These are phyloP conservation scores for Oenanthe sinensis DNA, from an alignment of 129 eudicot genomes.

Conservation along the genomic window DNA sequence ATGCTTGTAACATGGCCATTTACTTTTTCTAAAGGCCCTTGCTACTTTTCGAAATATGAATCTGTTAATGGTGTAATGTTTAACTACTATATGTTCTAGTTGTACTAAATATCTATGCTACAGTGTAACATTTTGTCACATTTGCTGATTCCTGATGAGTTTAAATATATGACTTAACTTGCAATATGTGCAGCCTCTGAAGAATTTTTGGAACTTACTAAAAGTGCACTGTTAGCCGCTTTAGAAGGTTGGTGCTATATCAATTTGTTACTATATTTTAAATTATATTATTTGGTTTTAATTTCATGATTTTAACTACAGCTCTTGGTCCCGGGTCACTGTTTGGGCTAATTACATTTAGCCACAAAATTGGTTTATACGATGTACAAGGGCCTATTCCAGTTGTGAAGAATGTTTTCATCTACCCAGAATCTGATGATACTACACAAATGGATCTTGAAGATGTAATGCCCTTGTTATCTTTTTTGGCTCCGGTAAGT, in stretches of 20 bases:
- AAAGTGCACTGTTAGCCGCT: slow-evolving; percentile 96
- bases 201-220: slow-evolving; percentile 89
- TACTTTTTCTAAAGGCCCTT: not conserved
- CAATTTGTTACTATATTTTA: slow-evolving; percentile 11
- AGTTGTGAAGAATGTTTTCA: slow-evolving; percentile 85
- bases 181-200: slow-evolving; percentile 62
- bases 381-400: slow-evolving; percentile 99
- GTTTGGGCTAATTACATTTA: slow-evolving; percentile 92
- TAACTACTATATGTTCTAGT: not conserved
- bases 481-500: slow-evolving; percentile 96
- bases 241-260: slow-evolving; percentile 65
- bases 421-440: slow-evolving; percentile 62
- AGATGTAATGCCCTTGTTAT: slow-evolving; percentile 92
- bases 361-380: slow-evolving; percentile 91
- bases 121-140: not conserved
- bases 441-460: slow-evolving; percentile 67
- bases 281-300: not conserved
- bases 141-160: not conserved
- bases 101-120: not conserved
- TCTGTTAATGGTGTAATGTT: not conserved
- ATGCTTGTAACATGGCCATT: not conserved
- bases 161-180: not conserved
- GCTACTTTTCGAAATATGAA: not conserved
- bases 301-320: slow-evolving; percentile 22
- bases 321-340: slow-evolving; percentile 96